Base-by-base conservation (phyloP, 768 basidiomycete species). In the Hortiboletus campestris region DNA sequence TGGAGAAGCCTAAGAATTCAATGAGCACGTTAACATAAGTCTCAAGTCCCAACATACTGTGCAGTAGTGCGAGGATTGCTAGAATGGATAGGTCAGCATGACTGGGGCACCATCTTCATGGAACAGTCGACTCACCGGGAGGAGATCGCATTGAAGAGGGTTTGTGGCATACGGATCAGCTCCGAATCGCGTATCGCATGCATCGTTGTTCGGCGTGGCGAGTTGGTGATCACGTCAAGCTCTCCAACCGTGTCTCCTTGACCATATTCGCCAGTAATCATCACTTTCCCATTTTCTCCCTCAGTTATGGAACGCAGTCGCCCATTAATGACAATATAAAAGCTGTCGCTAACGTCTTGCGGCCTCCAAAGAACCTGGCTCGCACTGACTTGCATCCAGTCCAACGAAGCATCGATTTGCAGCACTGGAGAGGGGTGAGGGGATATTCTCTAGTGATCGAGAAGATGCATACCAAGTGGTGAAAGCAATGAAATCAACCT, bases 131-230 rank as follows among this genome's bases (percentile, higher is more conserved):
- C 81, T 59, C 56, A 88, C 89, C 90, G 77, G 12, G 89, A 87
- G 42, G 91, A 93, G 55, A 98, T 96, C 1, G 97, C 97, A 70
- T 98, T 98, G 78, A 98, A 99, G 11, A 99, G 78, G 0, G 97
- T 97, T 65, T 91, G 86, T 1, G 97, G 97, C 90, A 99, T 97
- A 29, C 96, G 79, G 29, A 96, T 96, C 13, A 99, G 80, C 70
- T 99, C 97, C 0, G 94, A 94, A 68, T 99, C 97, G 63, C 97
- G 92, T 60, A 99, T 98, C 8, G 97, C 97, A 73, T 98, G 96
- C 17, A 98, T 85, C 0, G 94, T 98, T 46, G 86, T 95, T 51
- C 88, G 82, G 54, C 97, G 83, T 4, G 84, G 82, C 17, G 87
- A 89, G 63, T 88, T 90, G 9, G 95, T 97, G 65, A 99, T 98